phyloP scores from a whole-genome alignment of 116 monocot species.

The Phalaenopsis hybrid region DNA sequence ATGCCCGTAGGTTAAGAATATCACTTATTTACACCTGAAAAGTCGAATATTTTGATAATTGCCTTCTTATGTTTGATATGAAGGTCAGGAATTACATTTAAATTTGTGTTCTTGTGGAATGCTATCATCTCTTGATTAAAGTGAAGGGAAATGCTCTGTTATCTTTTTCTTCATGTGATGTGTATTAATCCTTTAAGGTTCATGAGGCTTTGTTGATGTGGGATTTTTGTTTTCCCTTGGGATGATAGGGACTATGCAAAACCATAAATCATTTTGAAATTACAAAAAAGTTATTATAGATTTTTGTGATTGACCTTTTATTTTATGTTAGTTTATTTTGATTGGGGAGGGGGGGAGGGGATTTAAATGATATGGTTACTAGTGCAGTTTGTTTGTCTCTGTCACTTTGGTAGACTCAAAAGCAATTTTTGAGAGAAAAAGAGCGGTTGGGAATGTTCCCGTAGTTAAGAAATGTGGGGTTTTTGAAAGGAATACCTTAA shows the following conservation, averaged over 20 bases:
- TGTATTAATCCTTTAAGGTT: no score
- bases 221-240: background rate
- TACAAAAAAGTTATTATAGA: no score
- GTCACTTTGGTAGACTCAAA: background rate
- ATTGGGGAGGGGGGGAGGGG: background rate
- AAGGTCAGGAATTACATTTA: background rate
- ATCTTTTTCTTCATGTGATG: no score
- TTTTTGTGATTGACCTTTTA: background rate
- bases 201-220: background rate
- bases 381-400: background rate
- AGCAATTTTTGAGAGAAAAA: background rate
- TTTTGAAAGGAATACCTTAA: background rate
- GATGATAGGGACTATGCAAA: background rate
- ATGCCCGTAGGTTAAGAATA: background rate
- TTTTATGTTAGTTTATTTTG: background rate
- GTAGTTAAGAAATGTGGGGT: background rate
- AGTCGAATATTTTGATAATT: background rate
- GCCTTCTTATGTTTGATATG: constrained; percentile 5
- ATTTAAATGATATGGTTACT: background rate
- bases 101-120: background rate
- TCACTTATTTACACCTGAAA: background rate
- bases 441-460: background rate
- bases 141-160: no score
- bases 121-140: no score
- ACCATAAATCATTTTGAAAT: background rate